These are phyloP conservation scores for Mortierella sp. DNA, from an alignment of 371 early-diverging fungal genomes.

Conservation along the genomic window DNA sequence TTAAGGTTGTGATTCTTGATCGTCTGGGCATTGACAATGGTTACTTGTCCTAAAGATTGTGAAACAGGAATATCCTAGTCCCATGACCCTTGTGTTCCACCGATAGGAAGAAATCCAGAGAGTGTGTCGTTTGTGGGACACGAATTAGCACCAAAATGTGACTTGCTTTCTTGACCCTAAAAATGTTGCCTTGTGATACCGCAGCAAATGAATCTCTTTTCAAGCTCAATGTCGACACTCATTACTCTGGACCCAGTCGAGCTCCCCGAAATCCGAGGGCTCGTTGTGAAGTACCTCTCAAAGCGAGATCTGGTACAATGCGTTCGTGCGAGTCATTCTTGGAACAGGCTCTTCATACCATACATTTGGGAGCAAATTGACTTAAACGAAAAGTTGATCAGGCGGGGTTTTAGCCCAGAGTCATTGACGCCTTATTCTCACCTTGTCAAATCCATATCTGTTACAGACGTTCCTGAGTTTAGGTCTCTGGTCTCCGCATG, in stretches of 20 bases:
- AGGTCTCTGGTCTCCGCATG: not conserved
- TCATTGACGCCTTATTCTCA: not conserved
- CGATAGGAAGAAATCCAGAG: no score
- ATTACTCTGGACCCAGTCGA: constrained; percentile 2
- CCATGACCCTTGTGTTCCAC: no score
- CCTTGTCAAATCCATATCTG: not conserved
- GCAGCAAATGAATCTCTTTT: not conserved
- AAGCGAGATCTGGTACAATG: not conserved
- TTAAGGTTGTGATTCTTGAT: no score
- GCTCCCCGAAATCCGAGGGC: constrained; percentile 1
- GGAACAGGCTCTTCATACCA: not conserved
- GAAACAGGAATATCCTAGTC: no score
- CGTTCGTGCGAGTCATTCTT: not conserved
- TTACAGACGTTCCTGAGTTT: not conserved
- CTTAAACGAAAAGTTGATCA: not conserved
- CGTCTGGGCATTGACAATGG: not conserved
- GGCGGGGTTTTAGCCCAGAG: not conserved
- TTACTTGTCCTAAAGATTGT: no score
- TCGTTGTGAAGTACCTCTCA: not conserved
- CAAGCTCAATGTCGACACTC: not conserved
- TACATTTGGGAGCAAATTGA: not conserved
- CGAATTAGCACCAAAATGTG: no score
- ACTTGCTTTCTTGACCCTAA: no score
- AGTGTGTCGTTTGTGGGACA: no score
- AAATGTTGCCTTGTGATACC: no score